Percentiles rank a stretch among this genome's conserved stretches.
Conservation (phyloP, 257 asterid genomes). For the Hygrophila difformis region DNA sequence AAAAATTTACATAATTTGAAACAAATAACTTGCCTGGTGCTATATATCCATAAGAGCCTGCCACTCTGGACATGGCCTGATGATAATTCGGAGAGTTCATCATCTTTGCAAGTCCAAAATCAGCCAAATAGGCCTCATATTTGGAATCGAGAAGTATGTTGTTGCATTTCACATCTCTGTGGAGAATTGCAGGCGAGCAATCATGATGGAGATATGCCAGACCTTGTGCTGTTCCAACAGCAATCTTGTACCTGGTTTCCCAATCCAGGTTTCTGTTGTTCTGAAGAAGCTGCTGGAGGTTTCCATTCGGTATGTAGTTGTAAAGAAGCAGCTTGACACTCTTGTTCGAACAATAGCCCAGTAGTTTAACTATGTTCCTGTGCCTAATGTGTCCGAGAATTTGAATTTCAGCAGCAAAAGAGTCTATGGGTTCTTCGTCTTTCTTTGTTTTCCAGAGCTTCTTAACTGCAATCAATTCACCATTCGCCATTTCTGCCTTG, state of each 20-base stretch:
- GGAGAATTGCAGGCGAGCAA: constrained; percentile 79
- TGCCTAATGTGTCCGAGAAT: constrained; percentile 94
- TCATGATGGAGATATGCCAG: constrained; percentile 93
- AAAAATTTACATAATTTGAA: neutral
- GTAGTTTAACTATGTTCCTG: constrained; percentile 72
- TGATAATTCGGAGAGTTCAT: constrained; percentile 85
- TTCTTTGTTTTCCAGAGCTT: constrained; percentile 86
- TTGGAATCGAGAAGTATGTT: constrained; percentile 80
- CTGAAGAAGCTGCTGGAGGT: constrained; percentile 70
- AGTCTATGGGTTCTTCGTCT: constrained; percentile 59
- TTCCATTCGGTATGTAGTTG: constrained; percentile 76
- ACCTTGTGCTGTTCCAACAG: constrained; percentile 90
- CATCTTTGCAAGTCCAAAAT: constrained; percentile 92
- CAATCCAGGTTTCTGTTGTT: constrained; percentile 73
- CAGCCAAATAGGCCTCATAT: constrained; percentile 81
- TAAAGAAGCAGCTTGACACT: constrained; percentile 81
- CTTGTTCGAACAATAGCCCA: constrained; percentile 82
- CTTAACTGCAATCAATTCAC: constrained; percentile 78
- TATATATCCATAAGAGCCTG: constrained; percentile 89
- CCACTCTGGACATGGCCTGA: constrained; percentile 79
- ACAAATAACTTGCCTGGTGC: constrained; percentile 74
- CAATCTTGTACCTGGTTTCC: constrained; percentile 87
- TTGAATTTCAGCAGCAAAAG: constrained; percentile 89
- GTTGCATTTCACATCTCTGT: constrained; percentile 89
- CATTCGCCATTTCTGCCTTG: constrained; percentile 69